phyloP scores from a whole-genome alignment of 2,329 filamentous ascomycete species.

The Apiospora marii region DNA sequence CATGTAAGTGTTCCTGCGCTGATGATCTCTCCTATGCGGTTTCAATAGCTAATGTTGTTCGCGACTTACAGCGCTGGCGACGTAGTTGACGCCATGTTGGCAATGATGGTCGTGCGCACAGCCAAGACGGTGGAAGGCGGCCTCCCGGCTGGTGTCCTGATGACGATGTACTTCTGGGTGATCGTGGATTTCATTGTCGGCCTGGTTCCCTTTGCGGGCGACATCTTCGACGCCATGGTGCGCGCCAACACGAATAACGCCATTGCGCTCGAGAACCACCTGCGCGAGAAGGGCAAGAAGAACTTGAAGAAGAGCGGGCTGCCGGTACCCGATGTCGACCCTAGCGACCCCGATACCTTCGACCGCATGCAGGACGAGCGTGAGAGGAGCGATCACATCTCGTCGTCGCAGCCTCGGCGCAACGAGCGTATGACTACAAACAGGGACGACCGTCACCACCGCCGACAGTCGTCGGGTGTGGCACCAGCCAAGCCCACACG shows the following conservation, averaged over 20 bases:
- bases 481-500: constrained; percentile 30
- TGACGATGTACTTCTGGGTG: constrained; percentile 84
- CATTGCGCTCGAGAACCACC: constrained; percentile 70
- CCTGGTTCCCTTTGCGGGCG: constrained; percentile 78
- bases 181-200: constrained; percentile 76
- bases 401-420: constrained; percentile 24
- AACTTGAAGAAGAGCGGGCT: constrained; percentile 56
- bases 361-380: constrained; percentile 46
- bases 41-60: constrained; percentile 33
- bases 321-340: constrained; percentile 56
- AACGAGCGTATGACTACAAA: constrained; percentile 11
- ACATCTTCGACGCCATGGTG: constrained; percentile 75
- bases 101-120: constrained; percentile 75
- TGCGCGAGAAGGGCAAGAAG: constrained; percentile 73
- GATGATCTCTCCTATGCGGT: not conserved
- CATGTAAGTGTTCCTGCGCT: constrained; percentile 62
- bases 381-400: constrained; percentile 25
- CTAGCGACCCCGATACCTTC: constrained; percentile 60
- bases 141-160: constrained; percentile 66
- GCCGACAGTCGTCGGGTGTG: constrained; percentile 31
- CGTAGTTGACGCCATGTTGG: constrained; percentile 74
- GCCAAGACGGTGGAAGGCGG: constrained; percentile 80
- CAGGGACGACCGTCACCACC: constrained; percentile 27
- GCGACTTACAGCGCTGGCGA: constrained; percentile 70
- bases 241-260: constrained; percentile 82